Evolutionary conservation across 768 basidiomycete species (phyloP), one percentile per base, ranked within the genome.

Genomic region (Phaeolepiota aurea): DNA sequence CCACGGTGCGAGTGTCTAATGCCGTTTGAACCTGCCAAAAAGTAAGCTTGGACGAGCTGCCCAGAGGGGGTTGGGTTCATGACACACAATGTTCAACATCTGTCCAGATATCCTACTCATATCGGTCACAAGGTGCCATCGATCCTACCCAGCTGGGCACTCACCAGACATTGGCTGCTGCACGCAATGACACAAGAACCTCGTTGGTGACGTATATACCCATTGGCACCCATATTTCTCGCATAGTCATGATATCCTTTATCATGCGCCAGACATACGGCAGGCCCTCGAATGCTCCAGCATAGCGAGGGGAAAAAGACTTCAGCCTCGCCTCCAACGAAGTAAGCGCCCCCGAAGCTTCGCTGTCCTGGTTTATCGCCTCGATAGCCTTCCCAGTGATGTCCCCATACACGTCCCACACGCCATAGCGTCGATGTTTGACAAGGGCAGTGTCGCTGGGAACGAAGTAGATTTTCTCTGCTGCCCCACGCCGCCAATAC

Each of bases 361-460:
- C n/a, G n/a, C n/a, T n/a, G n/a, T n/a, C n/a, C n/a, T n/a, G n/a
- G 32, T 69, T 64, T 18, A 64, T 45, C 45, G 77, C 58, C 40
- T 74, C 72, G 9, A 71, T 65, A 64, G 1, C 14, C 10, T 31
- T 31, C 14, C 14, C 10, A 9, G 14, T 10, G 28, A 9, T 9
- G 28, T 86, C 75, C 48, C 83, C 77, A 54, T 87, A 88, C 20
- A 85, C 58, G 48, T 87, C 82, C 85, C 85, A 88, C 30, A 86
- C 76, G 32, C 85, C 85, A 28, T 84, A 44, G 16, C 61, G 67
- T 10, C 72, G 73, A 46, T 83, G 81, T 41, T 75, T 74, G 47
- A 87, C n/a, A n/a, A n/a, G n/a, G n/a, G n/a, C n/a, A n/a, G n/a
- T n/a, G n/a, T n/a, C n/a, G n/a, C n/a, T n/a, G n/a, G n/a, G n/a